Percentiles rank a stretch among this genome's conserved stretches.
These are phyloP conservation scores for Gentiana dahurica DNA, from an alignment of 257 asterid species.

Conservation along the genomic window DNA sequence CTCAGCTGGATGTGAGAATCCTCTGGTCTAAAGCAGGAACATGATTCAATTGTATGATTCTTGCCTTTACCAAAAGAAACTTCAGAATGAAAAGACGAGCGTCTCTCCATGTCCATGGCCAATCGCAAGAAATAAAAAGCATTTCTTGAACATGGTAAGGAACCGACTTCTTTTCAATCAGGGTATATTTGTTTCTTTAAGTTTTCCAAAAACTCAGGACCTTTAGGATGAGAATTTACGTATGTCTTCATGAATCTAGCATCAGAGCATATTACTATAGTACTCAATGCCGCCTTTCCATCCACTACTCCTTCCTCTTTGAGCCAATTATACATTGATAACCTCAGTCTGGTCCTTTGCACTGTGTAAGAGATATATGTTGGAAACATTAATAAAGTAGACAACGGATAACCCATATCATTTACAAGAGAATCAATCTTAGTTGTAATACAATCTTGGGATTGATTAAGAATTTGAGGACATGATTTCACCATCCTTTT, in stretches of 20 bases:
- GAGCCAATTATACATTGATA: slow-evolving; percentile 19
- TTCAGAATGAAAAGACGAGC: too few species aligned
- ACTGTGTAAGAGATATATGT: slow-evolving; percentile 31
- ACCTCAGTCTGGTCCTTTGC: background rate
- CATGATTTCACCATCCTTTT: background rate
- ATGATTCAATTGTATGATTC: too few species aligned
- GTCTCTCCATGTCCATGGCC: background rate
- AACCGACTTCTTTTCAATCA: background rate
- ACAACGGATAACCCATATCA: slow-evolving; percentile 36
- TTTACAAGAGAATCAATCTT: slow-evolving; percentile 15
- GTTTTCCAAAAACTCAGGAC: slow-evolving; percentile 42
- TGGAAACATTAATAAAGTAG: slow-evolving; percentile 38
- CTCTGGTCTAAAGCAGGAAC: too few species aligned
- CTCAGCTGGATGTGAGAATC: too few species aligned
- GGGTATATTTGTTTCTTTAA: slow-evolving; percentile 12
- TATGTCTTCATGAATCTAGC: too few species aligned
- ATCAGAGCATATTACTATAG: slow-evolving; percentile 49
- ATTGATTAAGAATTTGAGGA: slow-evolving; percentile 56
- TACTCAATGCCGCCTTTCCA: slow-evolving; percentile 45
- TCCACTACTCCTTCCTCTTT: slow-evolving; percentile 29
- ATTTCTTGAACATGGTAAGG: too few species aligned
- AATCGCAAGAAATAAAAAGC: background rate
- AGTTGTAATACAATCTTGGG: slow-evolving; percentile 29
- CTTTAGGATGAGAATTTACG: slow-evolving; percentile 19
- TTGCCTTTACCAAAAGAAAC: too few species aligned